Conservation (phyloP, 2,329 filamentous ascomycete genomes). For the Exophiala viscosa region DNA sequence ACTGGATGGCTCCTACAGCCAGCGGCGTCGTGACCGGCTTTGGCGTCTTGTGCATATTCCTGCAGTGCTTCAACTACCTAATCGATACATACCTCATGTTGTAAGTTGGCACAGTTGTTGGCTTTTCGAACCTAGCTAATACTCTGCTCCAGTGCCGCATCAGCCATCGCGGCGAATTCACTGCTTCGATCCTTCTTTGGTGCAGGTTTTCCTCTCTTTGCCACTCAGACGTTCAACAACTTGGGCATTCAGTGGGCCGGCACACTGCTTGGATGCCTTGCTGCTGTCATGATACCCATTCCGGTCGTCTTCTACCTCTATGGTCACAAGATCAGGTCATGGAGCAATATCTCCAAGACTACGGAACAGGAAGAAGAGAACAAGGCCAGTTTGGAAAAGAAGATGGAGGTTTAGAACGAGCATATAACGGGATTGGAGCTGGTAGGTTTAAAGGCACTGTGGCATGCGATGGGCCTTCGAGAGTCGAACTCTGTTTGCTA, state of each 20-base stretch:
- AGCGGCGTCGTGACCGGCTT: constrained; percentile 42
- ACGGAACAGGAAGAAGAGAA: not conserved
- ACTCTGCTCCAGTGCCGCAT: constrained; percentile 54
- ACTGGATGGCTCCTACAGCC: constrained; percentile 47
- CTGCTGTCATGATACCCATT: constrained; percentile 66
- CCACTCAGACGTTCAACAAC: constrained; percentile 45
- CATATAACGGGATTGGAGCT: not conserved
- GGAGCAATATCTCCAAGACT: constrained; percentile 22
- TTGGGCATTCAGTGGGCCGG: constrained; percentile 73
- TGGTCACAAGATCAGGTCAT: constrained; percentile 59
- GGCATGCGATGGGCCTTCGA: too few species aligned
- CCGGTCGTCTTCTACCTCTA: constrained; percentile 74
- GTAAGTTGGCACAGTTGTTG: constrained; percentile 45
- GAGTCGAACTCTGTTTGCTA: too few species aligned
- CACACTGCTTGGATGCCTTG: constrained; percentile 68
- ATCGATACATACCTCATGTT: constrained; percentile 44
- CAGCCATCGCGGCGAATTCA: constrained; percentile 70
- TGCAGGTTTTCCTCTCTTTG: constrained; percentile 57
- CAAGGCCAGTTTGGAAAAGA: not conserved
- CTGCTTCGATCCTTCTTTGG: constrained; percentile 39
- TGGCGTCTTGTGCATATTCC: constrained; percentile 40
- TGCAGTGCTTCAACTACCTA: constrained; percentile 40
- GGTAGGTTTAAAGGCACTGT: too few species aligned
- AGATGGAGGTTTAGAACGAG: not conserved
- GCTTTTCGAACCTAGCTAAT: constrained; percentile 40